Evolutionary conservation across 306 rosid genomes (phyloP), one percentile per base, ranked within the genome.

Genomic region (Dryas octopetala): DNA sequence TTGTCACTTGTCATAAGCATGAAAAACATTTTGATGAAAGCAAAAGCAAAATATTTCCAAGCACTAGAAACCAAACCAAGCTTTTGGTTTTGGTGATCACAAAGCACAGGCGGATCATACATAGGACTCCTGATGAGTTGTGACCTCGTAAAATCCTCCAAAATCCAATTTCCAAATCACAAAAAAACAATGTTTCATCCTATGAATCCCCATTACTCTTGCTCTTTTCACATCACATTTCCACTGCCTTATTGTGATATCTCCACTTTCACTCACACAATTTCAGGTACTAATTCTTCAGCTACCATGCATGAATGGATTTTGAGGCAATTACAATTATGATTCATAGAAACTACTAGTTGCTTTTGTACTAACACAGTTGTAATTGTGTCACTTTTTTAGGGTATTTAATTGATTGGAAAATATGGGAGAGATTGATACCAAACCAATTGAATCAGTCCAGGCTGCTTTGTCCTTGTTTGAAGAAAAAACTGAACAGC

Each of bases 401-500:
- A 78, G 66, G 59, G 40, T 9, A 40, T 73, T 8, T 43, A 40
- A 3, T 32, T 10, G 69, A 67, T 23, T 70, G 85, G 76, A 72
- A 83, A 83, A 26, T 52, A 85, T 85, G 92, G 92, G 88, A 51
- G 96, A 87, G 85, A 80, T 90, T 71, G 97, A 93, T 84, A 89
- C 91, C 64, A 89, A 87, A 73, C 85, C 96, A 16, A 91, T 89
- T 78, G 94, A 94, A 80, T 71, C 97, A 1, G 98, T 94, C 46
- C 88, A 70, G 83, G 74, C 78, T 61, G 88, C 94, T 5, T 80
- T 89, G 67, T 85, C 82, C 38, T 74, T 93, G 78, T 89, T 89
- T 72, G 97, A 83, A 69, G 92, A 89, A 66, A 91, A 75, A 76
- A 62, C 65, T 19, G 91, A 91, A 80, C 82, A 77, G 41, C 78